phyloP scores from a whole-genome alignment of 352 stramenopile species.

The Globisporangium takayamanum region DNA sequence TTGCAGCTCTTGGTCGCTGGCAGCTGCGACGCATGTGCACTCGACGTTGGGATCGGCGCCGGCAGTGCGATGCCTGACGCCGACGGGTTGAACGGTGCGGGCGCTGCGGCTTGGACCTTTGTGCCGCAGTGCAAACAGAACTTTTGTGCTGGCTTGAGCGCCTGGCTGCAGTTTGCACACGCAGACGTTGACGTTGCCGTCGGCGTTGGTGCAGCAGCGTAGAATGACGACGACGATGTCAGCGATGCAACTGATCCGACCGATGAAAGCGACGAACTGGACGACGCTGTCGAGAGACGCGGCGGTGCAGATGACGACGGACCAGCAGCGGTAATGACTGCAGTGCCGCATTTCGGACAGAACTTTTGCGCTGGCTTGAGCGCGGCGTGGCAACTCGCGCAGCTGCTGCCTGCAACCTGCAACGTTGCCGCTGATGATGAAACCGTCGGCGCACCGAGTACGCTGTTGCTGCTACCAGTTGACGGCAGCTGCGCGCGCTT shows the following conservation, averaged over 20 bases:
- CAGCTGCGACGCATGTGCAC: constrained; percentile 26
- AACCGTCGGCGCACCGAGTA: background rate
- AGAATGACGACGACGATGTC: constrained; percentile 14
- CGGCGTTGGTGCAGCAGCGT: constrained; percentile 1
- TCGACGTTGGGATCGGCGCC: constrained; percentile 46
- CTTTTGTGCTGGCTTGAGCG: constrained; percentile 59
- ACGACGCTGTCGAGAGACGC: constrained; percentile 14
- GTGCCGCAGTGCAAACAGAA: constrained; percentile 78
- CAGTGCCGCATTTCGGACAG: constrained; percentile 65
- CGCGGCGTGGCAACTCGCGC: constrained; percentile 33
- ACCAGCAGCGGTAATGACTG: constrained; percentile 10
- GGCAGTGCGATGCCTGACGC: constrained; percentile 35
- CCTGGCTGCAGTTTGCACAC: constrained; percentile 40
- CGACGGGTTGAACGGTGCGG: constrained; percentile 24
- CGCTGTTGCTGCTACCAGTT: background rate
- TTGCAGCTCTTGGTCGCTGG: constrained; percentile 53
- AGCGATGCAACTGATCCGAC: constrained; percentile 19
- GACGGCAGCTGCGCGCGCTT: constrained; percentile 14
- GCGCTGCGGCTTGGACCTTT: constrained; percentile 23
- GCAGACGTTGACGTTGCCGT: constrained; percentile 10
- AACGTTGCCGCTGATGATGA: background rate
- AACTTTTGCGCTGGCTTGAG: constrained; percentile 75
- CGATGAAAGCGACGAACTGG: constrained; percentile 24
- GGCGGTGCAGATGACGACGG: constrained; percentile 3
- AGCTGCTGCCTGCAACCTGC: constrained; percentile 22